Conservation (phyloP, 2,329 filamentous ascomycete species). For the Pseudocercospora musae region DNA sequence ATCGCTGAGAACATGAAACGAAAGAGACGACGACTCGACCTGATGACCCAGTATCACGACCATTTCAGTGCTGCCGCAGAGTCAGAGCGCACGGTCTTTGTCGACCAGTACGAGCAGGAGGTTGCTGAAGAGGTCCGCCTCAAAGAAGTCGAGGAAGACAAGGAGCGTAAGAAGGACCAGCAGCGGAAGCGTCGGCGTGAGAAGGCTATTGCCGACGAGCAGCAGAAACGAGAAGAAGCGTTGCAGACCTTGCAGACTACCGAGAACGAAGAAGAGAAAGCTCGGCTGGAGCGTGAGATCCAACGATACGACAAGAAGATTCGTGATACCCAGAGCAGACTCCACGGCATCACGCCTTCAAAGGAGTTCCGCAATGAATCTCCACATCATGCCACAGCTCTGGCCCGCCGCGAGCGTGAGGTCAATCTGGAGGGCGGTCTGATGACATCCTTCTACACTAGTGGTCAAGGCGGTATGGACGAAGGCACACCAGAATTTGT, state of each 20-base stretch:
- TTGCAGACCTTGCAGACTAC: slow-evolving; percentile 74
- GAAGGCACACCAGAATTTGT: slow-evolving; percentile 31
- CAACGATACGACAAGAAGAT: slow-evolving; percentile 91
- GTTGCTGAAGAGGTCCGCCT: slow-evolving; percentile 84
- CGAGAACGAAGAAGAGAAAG: slow-evolving; percentile 76
- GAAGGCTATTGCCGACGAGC: slow-evolving; percentile 87
- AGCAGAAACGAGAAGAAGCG: slow-evolving; percentile 76
- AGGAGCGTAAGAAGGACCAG: slow-evolving; percentile 99
- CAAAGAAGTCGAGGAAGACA: slow-evolving; percentile 87
- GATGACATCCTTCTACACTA: slow-evolving; percentile 72
- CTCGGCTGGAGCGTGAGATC: slow-evolving; percentile 77
- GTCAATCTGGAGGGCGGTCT: slow-evolving; percentile 79
- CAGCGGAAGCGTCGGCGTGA: slow-evolving; percentile 93
- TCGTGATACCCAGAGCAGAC: slow-evolving; percentile 79
- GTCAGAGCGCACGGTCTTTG: slow-evolving; percentile 71
- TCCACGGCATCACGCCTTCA: slow-evolving; percentile 73
- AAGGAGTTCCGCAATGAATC: slow-evolving; percentile 72
- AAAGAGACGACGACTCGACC: slow-evolving; percentile 60
- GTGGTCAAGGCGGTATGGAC: slow-evolving; percentile 22
- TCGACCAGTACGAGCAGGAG: slow-evolving; percentile 71
- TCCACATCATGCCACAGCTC: slow-evolving; percentile 41
- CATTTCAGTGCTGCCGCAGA: slow-evolving; percentile 66
- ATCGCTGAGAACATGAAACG: slow-evolving; percentile 61
- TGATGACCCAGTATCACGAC: slow-evolving; percentile 55
- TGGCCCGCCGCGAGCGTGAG: slow-evolving; percentile 45